Conservation (phyloP, 1,139 yeast species). For the Taiozyma sp. region DNA sequence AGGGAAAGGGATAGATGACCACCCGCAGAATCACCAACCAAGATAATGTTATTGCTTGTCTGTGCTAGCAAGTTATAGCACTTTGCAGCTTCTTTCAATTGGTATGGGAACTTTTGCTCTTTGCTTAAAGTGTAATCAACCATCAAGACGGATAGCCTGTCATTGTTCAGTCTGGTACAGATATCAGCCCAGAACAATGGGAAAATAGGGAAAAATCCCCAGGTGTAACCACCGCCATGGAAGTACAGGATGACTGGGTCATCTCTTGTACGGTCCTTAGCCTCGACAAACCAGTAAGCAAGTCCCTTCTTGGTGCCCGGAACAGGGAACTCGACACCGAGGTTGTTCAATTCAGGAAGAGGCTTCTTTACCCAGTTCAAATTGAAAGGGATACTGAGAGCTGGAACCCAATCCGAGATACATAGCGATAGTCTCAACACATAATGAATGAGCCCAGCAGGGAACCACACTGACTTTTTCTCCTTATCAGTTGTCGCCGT, state of each 20-base stretch:
- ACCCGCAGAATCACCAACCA: slow-evolving; percentile 46
- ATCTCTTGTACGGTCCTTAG: slow-evolving; percentile 16
- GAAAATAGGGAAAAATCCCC: slow-evolving; percentile 6
- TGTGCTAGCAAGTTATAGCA: slow-evolving; percentile 29
- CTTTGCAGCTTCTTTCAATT: slow-evolving; percentile 32
- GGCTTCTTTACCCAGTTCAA: neutral
- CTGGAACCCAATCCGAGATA: neutral
- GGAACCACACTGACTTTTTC: neutral
- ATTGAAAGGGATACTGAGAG: neutral
- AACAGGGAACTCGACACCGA: slow-evolving; percentile 4
- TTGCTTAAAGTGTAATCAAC: slow-evolving; percentile 38
- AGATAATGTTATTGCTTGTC: slow-evolving; percentile 31
- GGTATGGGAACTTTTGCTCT: slow-evolving; percentile 34
- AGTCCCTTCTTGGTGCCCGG: slow-evolving; percentile 3
- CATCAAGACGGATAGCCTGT: slow-evolving; percentile 27
- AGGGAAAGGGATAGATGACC: slow-evolving; percentile 35
- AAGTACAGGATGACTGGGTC: slow-evolving; percentile 27
- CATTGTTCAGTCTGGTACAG: slow-evolving; percentile 31
- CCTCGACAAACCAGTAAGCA: slow-evolving; percentile 24
- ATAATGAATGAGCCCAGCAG: neutral
- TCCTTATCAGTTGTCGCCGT: neutral
- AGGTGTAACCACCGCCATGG: slow-evolving; percentile 41
- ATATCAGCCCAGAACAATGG: slow-evolving; percentile 22
- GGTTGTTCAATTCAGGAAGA: neutral
- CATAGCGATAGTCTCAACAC: neutral